These are phyloP conservation scores for Penicillium sclerotiorum DNA, from an alignment of 2,329 filamentous ascomycete species.

Conservation along the genomic window DNA sequence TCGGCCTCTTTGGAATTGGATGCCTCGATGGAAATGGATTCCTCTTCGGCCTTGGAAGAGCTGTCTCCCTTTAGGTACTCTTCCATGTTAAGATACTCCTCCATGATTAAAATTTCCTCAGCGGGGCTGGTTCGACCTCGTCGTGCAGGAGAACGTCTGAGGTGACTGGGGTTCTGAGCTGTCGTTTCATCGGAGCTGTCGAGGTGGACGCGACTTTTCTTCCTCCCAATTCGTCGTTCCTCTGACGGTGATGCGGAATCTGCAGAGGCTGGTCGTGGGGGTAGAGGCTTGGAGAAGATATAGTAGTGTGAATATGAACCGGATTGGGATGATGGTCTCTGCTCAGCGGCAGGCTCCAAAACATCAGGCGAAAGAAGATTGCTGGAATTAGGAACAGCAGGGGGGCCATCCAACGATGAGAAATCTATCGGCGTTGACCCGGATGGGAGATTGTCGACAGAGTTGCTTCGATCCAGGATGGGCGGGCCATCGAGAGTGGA, in stretches of 20 bases:
- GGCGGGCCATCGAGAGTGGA: conserved; percentile 41
- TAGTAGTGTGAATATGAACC: conserved; percentile 13
- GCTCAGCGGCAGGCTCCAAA: no score
- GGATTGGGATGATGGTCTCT: conserved; percentile 6
- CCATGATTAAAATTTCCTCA: neutral
- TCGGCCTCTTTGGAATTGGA: no score
- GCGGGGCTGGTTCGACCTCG: neutral
- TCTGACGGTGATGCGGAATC: conserved; percentile 6
- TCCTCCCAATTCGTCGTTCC: neutral
- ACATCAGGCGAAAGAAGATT: conserved; percentile 13
- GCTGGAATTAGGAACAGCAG: conserved; percentile 27
- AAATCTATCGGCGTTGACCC: neutral
- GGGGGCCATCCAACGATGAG: conserved; percentile 32
- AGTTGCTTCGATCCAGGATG: conserved; percentile 19
- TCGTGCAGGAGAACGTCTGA: neutral
- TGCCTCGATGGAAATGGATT: no score
- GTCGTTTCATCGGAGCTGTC: no score
- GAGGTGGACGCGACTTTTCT: no score
- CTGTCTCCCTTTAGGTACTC: no score
- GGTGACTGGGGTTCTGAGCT: neutral
- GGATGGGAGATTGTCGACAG: neutral
- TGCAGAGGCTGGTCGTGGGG: conserved; percentile 11
- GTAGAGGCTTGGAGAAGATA: conserved; percentile 21
- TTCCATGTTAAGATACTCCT: neutral
- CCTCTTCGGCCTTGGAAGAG: no score